Evolutionary conservation across 2,329 filamentous ascomycete species (phyloP).

Genomic region (Calycina herbarum): DNA sequence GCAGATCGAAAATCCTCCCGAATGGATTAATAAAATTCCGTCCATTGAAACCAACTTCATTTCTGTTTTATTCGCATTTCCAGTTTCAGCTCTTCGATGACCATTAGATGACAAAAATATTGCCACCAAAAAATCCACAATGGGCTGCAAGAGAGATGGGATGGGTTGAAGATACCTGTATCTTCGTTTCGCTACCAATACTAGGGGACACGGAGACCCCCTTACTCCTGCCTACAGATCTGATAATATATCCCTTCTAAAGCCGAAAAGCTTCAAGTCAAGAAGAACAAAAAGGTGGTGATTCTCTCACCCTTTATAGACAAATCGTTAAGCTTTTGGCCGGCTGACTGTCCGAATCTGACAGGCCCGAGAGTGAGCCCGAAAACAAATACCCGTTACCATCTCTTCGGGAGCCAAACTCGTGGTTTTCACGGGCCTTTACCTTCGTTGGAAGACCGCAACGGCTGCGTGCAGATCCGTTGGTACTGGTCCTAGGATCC

Average conservation of each 20-base stretch:
- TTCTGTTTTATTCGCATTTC: not conserved
- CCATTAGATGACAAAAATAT: too few species aligned
- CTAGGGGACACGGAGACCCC: not conserved
- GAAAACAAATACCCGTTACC: not conserved
- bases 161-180: not conserved
- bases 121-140: not conserved
- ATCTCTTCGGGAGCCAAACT: constrained; percentile 1
- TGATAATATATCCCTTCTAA: not conserved
- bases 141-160: not conserved
- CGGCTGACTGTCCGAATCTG: not conserved
- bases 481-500: not conserved
- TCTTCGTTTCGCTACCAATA: not conserved
- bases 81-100: not conserved
- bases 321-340: not conserved
- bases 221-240: not conserved
- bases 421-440: not conserved
- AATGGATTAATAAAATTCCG: not conserved
- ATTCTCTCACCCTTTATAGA: not conserved
- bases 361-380: not conserved
- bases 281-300: not conserved
- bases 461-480: constrained; percentile 1
- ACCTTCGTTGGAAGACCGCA: not conserved
- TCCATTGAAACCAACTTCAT: not conserved
- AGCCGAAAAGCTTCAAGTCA: not conserved
- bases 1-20: not conserved